Percentiles rank a stretch among this genome's conserved stretches.
These are phyloP conservation scores for Dicorynia guianensis DNA, from an alignment of 306 rosid species.

Conservation along the genomic window DNA sequence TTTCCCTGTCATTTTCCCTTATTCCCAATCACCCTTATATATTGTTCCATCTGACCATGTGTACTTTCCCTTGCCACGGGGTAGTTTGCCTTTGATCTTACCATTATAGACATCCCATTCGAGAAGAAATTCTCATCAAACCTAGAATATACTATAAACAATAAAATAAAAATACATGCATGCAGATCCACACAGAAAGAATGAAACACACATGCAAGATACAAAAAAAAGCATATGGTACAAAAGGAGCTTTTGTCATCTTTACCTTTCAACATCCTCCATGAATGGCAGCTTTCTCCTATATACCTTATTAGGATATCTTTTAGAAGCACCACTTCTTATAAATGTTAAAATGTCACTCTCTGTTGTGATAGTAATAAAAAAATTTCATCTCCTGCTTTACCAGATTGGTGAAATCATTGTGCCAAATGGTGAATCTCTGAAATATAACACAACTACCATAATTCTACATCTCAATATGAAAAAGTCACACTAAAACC, in stretches of 20 bases:
- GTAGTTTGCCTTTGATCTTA: constrained; percentile 46
- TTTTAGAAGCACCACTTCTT: constrained; percentile 31
- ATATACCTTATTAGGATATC: constrained; percentile 36
- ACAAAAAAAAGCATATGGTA: constrained; percentile 6
- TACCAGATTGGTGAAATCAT: constrained; percentile 33
- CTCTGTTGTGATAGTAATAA: constrained; percentile 19
- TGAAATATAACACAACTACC: constrained; percentile 39
- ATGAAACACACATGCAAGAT: constrained; percentile 18
- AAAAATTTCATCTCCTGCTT: constrained; percentile 31
- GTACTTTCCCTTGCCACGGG: constrained; percentile 66
- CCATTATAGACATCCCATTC: constrained; percentile 58
- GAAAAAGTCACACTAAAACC: constrained; percentile 12
- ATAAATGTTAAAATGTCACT: constrained; percentile 29
- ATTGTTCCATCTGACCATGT: constrained; percentile 63
- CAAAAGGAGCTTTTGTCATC: constrained; percentile 26
- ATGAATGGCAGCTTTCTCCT: constrained; percentile 40
- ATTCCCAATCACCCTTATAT: constrained; percentile 67
- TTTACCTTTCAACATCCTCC: constrained; percentile 69
- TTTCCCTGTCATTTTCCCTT: constrained; percentile 62
- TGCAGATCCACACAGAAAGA: not conserved
- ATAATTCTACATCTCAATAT: constrained; percentile 14
- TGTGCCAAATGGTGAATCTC: constrained; percentile 21
- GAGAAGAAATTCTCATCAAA: constrained; percentile 46
- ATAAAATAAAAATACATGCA: constrained; percentile 13
- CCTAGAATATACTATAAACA: constrained; percentile 24